Conservation (phyloP, 352 stramenopile species). For the Thalassiosira hispida region DNA sequence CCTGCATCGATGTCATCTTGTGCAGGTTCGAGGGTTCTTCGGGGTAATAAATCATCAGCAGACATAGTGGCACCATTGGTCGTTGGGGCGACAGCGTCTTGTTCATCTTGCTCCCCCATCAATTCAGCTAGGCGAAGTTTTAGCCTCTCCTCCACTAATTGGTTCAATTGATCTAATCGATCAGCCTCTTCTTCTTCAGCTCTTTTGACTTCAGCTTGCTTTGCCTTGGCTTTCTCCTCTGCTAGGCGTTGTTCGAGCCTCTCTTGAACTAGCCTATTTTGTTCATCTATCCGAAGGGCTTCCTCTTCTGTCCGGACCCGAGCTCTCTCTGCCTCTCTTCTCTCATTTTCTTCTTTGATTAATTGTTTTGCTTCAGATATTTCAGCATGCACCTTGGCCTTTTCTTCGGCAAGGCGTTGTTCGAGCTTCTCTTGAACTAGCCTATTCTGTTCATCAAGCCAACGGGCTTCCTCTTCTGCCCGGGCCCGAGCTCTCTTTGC, state of each 20-base stretch:
- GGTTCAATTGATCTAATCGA: slow-evolving; percentile 27
- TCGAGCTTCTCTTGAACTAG: slow-evolving; percentile 18
- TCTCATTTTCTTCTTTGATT: slow-evolving; percentile 26
- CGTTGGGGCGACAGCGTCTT: neutral
- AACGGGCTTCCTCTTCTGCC: slow-evolving; percentile 20
- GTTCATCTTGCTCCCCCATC: slow-evolving; percentile 12
- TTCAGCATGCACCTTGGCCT: slow-evolving; percentile 15
- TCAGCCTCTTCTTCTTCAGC: slow-evolving; percentile 10
- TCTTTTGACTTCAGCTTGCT: slow-evolving; percentile 7
- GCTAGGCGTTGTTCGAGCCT: slow-evolving; percentile 13
- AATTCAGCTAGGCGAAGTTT: slow-evolving; percentile 33
- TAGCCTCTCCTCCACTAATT: slow-evolving; percentile 37
- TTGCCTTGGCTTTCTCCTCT: neutral
- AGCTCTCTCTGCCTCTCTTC: neutral
- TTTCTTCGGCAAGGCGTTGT: slow-evolving; percentile 31
- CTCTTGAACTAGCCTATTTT: slow-evolving; percentile 30
- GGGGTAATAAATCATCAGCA: slow-evolving; percentile 5
- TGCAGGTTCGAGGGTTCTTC: slow-evolving; percentile 1
- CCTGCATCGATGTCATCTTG: neutral
- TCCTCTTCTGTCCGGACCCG: slow-evolving; percentile 17
- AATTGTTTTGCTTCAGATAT: slow-evolving; percentile 13
- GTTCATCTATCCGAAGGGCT: slow-evolving; percentile 24
- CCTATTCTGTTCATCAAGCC: slow-evolving; percentile 35
- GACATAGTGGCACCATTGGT: neutral
- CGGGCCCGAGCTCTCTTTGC: slow-evolving; percentile 17